phyloP scores from a whole-genome alignment of 202 grass and related monocot genomes.

The Miscanthus sacchariflorus region DNA sequence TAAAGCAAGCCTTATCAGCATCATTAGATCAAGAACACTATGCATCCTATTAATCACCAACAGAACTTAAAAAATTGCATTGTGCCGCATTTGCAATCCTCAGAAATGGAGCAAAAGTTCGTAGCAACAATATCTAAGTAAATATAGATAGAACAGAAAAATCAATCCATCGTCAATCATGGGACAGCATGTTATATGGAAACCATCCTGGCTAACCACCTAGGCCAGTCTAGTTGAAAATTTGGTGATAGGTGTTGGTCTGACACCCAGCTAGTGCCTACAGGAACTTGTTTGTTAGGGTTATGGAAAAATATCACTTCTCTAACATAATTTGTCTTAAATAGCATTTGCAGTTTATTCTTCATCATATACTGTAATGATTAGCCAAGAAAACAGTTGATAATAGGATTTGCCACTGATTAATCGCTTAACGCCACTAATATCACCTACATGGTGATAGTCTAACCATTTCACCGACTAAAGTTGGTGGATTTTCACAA shows the following conservation, averaged over 20 bases:
- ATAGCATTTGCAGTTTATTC: neutral
- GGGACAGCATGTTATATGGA: neutral
- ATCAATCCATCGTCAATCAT: neutral
- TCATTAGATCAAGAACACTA: slow-evolving; percentile 35
- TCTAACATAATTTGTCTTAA: slow-evolving; percentile 3
- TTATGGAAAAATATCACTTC: neutral
- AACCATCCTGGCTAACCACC: neutral
- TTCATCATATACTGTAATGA: neutral
- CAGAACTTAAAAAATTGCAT: neutral
- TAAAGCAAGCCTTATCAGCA: neutral
- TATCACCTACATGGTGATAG: neutral
- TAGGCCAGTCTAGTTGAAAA: neutral
- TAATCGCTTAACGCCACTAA: neutral
- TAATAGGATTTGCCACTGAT: neutral
- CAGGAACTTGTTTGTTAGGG: neutral
- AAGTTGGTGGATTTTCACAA: neutral
- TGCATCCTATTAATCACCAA: slow-evolving; percentile 28
- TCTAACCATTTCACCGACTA: neutral
- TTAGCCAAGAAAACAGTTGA: neutral
- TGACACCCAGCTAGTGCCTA: neutral
- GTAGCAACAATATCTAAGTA: neutral
- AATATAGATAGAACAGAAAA: slow-evolving; percentile 17
- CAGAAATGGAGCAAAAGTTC: slow-evolving; percentile 5
- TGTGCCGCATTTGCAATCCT: slow-evolving; percentile 20
- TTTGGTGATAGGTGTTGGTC: neutral